Conservation (phyloP, 495 filamentous ascomycete species). For the Aspergillus avenaceus region DNA sequence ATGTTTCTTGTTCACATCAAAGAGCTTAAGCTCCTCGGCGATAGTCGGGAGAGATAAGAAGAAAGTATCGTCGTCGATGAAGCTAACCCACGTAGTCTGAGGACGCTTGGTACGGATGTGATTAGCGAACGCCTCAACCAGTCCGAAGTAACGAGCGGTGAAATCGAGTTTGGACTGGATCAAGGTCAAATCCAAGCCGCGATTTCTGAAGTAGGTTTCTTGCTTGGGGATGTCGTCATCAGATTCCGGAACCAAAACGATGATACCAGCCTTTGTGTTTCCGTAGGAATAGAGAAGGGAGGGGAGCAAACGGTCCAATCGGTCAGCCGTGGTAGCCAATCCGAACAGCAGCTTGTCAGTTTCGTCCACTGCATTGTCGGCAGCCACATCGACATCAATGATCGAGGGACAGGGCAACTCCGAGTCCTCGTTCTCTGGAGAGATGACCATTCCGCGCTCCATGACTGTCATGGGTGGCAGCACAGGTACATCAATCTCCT, state of each 20-base stretch:
- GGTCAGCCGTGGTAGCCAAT: slow-evolving; percentile 46
- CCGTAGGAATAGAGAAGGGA: slow-evolving; percentile 48
- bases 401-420: slow-evolving; percentile 42
- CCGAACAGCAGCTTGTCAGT: slow-evolving; percentile 50
- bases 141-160: slow-evolving; percentile 60
- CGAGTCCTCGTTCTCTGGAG: slow-evolving; percentile 31
- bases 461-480: slow-evolving; percentile 42
- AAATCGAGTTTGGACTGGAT: slow-evolving; percentile 50
- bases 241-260: slow-evolving; percentile 46
- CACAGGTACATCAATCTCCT: slow-evolving; percentile 39
- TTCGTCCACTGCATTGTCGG: slow-evolving; percentile 42
- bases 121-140: slow-evolving; percentile 54
- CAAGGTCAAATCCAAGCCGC: slow-evolving; percentile 53
- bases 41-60: slow-evolving; percentile 58
- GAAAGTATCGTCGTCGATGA: slow-evolving; percentile 74
- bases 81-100: slow-evolving; percentile 58
- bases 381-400: slow-evolving; percentile 42
- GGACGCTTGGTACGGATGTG: slow-evolving; percentile 43
- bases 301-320: slow-evolving; percentile 44
- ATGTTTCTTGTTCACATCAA: slow-evolving; percentile 47
- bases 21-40: slow-evolving; percentile 47
- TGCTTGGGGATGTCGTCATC: slow-evolving; percentile 42
- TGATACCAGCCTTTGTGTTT: slow-evolving; percentile 44
- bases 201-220: slow-evolving; percentile 44
- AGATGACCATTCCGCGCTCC: slow-evolving; percentile 45